Evolutionary conservation across 768 basidiomycete species (phyloP), one percentile per base, ranked within the genome.

Genomic region (Paxillus ammoniavirescens): DNA sequence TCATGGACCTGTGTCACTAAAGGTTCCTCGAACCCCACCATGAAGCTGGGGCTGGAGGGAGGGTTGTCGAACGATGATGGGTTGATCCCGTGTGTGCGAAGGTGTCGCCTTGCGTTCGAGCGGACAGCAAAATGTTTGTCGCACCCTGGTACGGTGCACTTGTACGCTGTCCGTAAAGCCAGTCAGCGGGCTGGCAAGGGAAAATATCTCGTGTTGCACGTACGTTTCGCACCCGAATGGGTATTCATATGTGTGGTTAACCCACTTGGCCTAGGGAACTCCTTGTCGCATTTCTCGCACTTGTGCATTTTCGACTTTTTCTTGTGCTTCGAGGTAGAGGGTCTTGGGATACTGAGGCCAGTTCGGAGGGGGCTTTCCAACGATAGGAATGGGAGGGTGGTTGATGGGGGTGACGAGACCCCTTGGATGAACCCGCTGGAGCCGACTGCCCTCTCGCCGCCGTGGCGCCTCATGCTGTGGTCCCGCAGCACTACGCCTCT

Each of bases 21-120:
- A 44, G 78, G 76, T 35, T 72, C 71, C 42, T 80, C 77, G 58
- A 79, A 78, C 41, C 74, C 75, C 23, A 79, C 67, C 38, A 62
- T 72, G 65, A 69, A 76, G 31, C 33, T 38, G 14, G 70, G 58
- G n/a, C 52, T 33, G 12, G 63, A 56, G 21, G 67, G 56, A 42
- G 47, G 13, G 14, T 30, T 49, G n/a, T 52, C 64, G n/a, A 55
- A 38, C 12, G 59, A 53, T 12, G 66, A 59, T 13, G 65, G 66
- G 53, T 65, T 62, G 41, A 85, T 76, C 23, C 86, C 86, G 59
- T 92, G 89, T 1, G 86, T 90, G 42, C 87, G 84, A 36, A 89
- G 76, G 62, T 92, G 89, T 33, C 89, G 80, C 66, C 84, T 88
- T 14, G 88, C 88, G 60, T 92, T 92, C 8, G 89, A 91, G 12